Evolutionary conservation across 805 yeast genomes (phyloP).

Genomic region (Myxozyma sirexii): DNA sequence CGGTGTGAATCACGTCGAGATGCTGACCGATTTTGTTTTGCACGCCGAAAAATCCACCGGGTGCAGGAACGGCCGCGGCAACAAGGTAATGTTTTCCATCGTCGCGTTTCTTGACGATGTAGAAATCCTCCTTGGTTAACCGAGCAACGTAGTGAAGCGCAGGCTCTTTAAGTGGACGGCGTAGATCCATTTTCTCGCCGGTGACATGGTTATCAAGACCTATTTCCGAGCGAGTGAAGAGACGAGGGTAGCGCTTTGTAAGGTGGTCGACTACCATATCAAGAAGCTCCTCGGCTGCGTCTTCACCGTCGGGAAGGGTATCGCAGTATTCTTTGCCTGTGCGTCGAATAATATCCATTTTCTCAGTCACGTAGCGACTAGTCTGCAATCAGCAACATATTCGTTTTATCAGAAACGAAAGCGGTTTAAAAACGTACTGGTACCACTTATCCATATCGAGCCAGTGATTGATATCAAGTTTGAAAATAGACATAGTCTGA

Average conservation of each 20-base stretch:
- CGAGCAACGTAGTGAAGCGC: constrained; percentile 65
- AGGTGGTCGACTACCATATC: constrained; percentile 63
- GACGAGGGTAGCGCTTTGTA: constrained; percentile 62
- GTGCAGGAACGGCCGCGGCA: constrained; percentile 79
- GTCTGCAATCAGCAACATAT: background rate
- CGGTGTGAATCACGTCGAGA: constrained; percentile 64
- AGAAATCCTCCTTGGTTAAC: constrained; percentile 77
- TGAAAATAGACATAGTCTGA: constrained; percentile 75
- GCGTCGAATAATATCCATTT: constrained; percentile 57
- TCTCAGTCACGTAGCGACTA: constrained; percentile 65
- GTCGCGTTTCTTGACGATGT: constrained; percentile 58
- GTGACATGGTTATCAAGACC: constrained; percentile 66
- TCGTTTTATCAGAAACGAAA: background rate
- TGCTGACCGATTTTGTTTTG: constrained; percentile 60
- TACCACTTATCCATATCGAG: constrained; percentile 78
- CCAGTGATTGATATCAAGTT: constrained; percentile 75
- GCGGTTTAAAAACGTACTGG: constrained; percentile 11
- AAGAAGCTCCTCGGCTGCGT: constrained; percentile 61
- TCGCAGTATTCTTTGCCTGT: constrained; percentile 66
- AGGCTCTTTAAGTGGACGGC: constrained; percentile 61
- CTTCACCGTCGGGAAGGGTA: constrained; percentile 65
- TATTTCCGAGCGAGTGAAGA: constrained; percentile 54
- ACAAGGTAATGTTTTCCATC: constrained; percentile 63
- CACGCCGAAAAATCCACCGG: constrained; percentile 75
- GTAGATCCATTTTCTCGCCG: constrained; percentile 62